A percentile compares a stretch with the other conserved stretches of the same genome.
Evolutionary conservation across 139 green algal genomes (phyloP).

Genomic region (Picochlorum sp.): DNA sequence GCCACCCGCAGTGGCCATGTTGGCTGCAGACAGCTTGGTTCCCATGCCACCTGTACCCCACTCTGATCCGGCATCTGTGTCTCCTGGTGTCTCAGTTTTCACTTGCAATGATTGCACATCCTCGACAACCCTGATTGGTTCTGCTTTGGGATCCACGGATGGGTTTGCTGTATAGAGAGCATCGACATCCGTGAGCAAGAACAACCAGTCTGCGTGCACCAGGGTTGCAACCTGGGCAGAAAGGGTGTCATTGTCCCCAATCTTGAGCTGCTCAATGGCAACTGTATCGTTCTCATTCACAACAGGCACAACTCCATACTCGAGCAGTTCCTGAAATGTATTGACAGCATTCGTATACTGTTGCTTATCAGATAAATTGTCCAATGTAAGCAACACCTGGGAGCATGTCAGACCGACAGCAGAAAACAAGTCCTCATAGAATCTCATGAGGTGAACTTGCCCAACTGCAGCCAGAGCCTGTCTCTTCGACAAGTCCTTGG

Average conservation of each 20-base stretch:
- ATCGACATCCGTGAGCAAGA: slow-evolving; percentile 91
- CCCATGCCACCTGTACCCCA: slow-evolving; percentile 92
- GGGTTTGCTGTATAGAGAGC: slow-evolving; percentile 83
- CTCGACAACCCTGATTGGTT: slow-evolving; percentile 61
- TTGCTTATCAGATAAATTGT: slow-evolving; percentile 71
- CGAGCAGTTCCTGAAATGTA: slow-evolving; percentile 82
- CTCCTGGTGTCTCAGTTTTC: slow-evolving; percentile 43
- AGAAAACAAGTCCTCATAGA: slow-evolving; percentile 84
- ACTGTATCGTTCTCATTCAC: slow-evolving; percentile 97
- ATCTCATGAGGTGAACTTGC: slow-evolving; percentile 88
- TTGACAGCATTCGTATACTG: slow-evolving; percentile 85
- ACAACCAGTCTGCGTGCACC: slow-evolving; percentile 81
- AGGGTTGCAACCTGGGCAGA: slow-evolving; percentile 83
- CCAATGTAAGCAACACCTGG: slow-evolving; percentile 87
- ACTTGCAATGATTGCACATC: slow-evolving; percentile 51
- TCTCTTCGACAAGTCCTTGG: slow-evolving; percentile 60
- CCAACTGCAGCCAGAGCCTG: slow-evolving; percentile 81
- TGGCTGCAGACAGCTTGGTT: slow-evolving; percentile 89
- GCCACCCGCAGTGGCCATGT: slow-evolving; percentile 79
- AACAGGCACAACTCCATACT: slow-evolving; percentile 70
- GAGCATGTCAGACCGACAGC: slow-evolving; percentile 68
- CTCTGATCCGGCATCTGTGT: slow-evolving; percentile 38
- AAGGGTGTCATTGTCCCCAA: slow-evolving; percentile 96
- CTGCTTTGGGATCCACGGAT: slow-evolving; percentile 29
- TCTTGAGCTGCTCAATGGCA: slow-evolving; percentile 71